Percentiles rank a stretch among this genome's conserved stretches.
Conservation (phyloP, 2,329 filamentous ascomycete genomes). For the Aspergillus phoenicis region DNA sequence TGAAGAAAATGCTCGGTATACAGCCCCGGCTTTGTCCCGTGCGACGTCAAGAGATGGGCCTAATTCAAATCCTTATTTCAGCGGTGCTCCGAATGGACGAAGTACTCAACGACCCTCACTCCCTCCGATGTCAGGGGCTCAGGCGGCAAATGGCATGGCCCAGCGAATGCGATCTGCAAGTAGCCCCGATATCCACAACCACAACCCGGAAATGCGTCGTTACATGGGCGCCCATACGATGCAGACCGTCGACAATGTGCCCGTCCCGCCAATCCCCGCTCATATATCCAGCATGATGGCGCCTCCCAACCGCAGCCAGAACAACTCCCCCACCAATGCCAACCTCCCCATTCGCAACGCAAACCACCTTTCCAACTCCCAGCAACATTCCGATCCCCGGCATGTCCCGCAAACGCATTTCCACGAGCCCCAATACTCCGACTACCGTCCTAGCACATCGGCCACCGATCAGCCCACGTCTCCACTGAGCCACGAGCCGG, state of each 20-base stretch:
- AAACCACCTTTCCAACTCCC: slow-evolving; percentile 64
- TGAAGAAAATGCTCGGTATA: slow-evolving; percentile 78
- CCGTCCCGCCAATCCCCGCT: slow-evolving; percentile 75
- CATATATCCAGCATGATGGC: slow-evolving; percentile 64
- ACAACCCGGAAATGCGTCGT: slow-evolving; percentile 53
- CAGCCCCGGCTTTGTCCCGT: slow-evolving; percentile 81
- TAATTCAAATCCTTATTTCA: slow-evolving; percentile 63
- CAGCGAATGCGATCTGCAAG: slow-evolving; percentile 87
- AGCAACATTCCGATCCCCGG: slow-evolving; percentile 58
- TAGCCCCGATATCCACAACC: slow-evolving; percentile 86
- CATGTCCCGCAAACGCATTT: slow-evolving; percentile 45
- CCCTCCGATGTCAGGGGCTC: slow-evolving; percentile 65
- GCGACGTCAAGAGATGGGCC: slow-evolving; percentile 77
- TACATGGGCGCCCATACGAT: slow-evolving; percentile 59
- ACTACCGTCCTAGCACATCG: slow-evolving; percentile 30
- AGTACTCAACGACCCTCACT: slow-evolving; percentile 71
- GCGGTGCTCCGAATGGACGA: slow-evolving; percentile 63
- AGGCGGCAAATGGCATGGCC: slow-evolving; percentile 56
- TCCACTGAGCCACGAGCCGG: slow-evolving; percentile 37
- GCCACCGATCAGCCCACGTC: slow-evolving; percentile 37
- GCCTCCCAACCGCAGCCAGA: slow-evolving; percentile 74
- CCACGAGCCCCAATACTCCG: slow-evolving; percentile 44
- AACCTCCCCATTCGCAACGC: slow-evolving; percentile 68
- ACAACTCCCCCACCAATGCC: slow-evolving; percentile 72
- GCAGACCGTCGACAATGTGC: slow-evolving; percentile 59